Evolutionary conservation across 2,329 filamentous ascomycete species (phyloP).

Genomic region (Beauveria pseudobassiana): DNA sequence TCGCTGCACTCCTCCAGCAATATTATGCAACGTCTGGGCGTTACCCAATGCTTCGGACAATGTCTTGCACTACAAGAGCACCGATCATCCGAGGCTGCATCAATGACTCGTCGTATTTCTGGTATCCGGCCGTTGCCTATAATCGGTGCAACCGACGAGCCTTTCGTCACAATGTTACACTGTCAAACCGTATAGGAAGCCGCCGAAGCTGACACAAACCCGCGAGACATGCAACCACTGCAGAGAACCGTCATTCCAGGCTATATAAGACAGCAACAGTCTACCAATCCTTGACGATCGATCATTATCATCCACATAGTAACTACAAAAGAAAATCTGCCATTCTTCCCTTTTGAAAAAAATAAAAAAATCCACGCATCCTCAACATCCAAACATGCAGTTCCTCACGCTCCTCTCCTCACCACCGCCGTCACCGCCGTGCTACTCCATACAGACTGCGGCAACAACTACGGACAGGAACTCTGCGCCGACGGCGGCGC

Average conservation of each 20-base stretch:
- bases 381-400: not conserved
- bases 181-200: not conserved
- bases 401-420: not conserved
- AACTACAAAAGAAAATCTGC: not conserved
- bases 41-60: not conserved
- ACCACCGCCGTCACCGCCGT: not conserved
- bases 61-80: too few relatives aligned
- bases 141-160: not conserved
- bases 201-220: not conserved
- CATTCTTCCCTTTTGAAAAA: not conserved
- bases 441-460: not conserved
- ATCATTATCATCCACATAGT: not conserved
- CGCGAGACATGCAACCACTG: not conserved
- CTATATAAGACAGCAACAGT: not conserved
- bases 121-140: not conserved
- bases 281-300: not conserved
- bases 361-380: not conserved
- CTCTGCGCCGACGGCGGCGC: constrained; percentile 1
- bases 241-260: not conserved
- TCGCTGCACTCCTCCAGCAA: not conserved
- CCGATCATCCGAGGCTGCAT: too few relatives aligned
- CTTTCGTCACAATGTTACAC: too few relatives aligned
- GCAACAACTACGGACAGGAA: constrained; percentile 9
- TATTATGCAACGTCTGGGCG: too few relatives aligned
- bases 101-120: not conserved